A percentile compares a stretch with the other conserved stretches of the same genome.
Evolutionary conservation across 148 eudicot genomes (phyloP).

Genomic region (Fagopyrum esculentum): DNA sequence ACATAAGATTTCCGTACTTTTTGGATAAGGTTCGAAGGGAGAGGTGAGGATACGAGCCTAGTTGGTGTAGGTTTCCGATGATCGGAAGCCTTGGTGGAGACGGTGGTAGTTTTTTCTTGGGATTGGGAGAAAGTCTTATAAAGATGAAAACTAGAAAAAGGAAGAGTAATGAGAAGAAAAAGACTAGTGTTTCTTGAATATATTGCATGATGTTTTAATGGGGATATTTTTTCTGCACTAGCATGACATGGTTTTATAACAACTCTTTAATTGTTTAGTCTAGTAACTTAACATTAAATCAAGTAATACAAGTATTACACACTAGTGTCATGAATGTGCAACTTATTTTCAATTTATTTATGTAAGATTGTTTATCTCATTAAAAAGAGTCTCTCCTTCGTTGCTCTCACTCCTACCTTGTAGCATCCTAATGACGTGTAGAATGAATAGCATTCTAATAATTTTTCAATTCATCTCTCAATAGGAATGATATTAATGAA

Average conservation of each 20-base stretch:
- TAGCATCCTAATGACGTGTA: too few species aligned
- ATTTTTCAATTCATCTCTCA: too few species aligned
- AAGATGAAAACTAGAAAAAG: conserved; percentile 11
- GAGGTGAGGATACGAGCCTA: neutral
- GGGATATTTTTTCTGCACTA: neutral
- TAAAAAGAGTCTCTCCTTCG: too few species aligned
- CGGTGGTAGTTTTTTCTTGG: conserved; percentile 28
- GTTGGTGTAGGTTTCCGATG: conserved; percentile 58
- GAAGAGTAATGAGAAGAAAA: neutral
- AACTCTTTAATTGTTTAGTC: too few species aligned
- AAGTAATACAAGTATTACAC: too few species aligned
- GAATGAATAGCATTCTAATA: too few species aligned
- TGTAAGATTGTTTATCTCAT: too few species aligned
- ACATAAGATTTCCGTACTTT: conserved; percentile 22
- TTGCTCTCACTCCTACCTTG: too few species aligned
- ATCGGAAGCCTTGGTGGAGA: conserved; percentile 59
- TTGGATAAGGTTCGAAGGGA: conserved; percentile 12
- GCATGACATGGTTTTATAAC: neutral
- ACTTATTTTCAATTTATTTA: neutral
- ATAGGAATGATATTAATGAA: too few species aligned
- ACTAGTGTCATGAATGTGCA: neutral
- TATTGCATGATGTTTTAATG: neutral
- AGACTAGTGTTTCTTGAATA: neutral
- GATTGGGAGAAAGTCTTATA: conserved; percentile 18
- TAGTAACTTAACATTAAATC: too few species aligned